These are phyloP conservation scores for Chionographis japonica DNA, from an alignment of 106 monocot genomes.

Conservation along the genomic window DNA sequence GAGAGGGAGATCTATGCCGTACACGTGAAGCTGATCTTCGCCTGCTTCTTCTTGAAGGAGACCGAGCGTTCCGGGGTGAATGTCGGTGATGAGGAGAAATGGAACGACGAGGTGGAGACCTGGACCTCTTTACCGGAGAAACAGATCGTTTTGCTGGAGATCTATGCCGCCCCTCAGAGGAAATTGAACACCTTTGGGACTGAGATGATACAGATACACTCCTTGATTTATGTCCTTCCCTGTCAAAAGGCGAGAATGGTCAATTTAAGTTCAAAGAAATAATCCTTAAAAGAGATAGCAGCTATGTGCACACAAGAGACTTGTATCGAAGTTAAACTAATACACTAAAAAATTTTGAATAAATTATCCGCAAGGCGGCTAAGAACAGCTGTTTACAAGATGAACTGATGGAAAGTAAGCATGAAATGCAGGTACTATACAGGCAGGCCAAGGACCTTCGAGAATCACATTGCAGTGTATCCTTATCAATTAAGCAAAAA, in stretches of 20 bases:
- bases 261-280: neutral
- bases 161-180: conserved; percentile 23
- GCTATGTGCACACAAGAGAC: neutral
- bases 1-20: conserved; percentile 32
- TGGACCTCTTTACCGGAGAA: conserved; percentile 29
- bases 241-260: conserved; percentile 7
- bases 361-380: too few species aligned
- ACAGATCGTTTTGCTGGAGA: conserved; percentile 23
- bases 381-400: too few species aligned
- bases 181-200: conserved; percentile 25
- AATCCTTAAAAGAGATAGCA: neutral
- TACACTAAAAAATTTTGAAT: too few species aligned
- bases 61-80: conserved; percentile 28
- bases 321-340: too few species aligned
- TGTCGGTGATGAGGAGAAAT: conserved; percentile 35
- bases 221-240: conserved; percentile 45
- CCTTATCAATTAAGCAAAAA: too few species aligned
- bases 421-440: too few species aligned
- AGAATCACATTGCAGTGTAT: too few species aligned
- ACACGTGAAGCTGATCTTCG: conserved; percentile 33
- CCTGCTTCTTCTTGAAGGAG: conserved; percentile 38
- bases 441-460: too few species aligned
- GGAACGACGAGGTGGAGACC: conserved; percentile 29
- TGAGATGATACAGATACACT: conserved; percentile 50
- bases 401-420: too few species aligned